Evolutionary conservation across 805 yeast genomes (phyloP).

Genomic region (Ogataea corticis): DNA sequence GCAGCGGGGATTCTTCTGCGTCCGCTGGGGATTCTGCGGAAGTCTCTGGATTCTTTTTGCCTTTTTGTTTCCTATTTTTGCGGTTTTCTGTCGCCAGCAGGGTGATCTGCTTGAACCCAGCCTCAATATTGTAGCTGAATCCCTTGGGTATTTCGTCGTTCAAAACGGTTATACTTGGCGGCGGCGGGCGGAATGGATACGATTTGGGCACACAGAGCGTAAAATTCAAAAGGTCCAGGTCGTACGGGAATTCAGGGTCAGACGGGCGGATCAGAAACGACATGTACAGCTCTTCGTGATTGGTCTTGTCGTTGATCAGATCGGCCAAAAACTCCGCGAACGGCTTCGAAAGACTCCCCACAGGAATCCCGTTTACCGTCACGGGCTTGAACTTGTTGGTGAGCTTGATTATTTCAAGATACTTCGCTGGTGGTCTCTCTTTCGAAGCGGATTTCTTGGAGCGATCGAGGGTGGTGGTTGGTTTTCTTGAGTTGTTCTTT

Average conservation of each 20-base stretch:
- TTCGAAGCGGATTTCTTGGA: slow-evolving; percentile 1
- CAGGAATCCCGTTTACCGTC: slow-evolving; percentile 34
- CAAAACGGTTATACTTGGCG: slow-evolving; percentile 55
- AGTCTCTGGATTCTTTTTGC: slow-evolving; percentile 7
- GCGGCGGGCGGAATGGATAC: slow-evolving; percentile 47
- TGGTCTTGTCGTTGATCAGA: slow-evolving; percentile 14
- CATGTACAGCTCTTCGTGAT: slow-evolving; percentile 36
- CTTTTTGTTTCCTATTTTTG: slow-evolving; percentile 19
- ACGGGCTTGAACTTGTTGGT: slow-evolving; percentile 23
- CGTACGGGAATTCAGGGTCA: slow-evolving; percentile 76
- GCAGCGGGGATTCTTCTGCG: slow-evolving; percentile 21
- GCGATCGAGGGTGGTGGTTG: background rate
- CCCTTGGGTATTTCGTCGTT: slow-evolving; percentile 74
- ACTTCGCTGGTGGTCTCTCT: slow-evolving; percentile 14
- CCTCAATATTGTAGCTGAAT: slow-evolving; percentile 62
- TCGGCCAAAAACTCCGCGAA: slow-evolving; percentile 19
- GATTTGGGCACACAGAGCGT: slow-evolving; percentile 53
- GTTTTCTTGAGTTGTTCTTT: background rate
- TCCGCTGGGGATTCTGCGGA: slow-evolving; percentile 16
- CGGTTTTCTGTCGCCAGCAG: slow-evolving; percentile 37
- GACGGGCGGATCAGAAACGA: slow-evolving; percentile 53
- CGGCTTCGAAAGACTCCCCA: slow-evolving; percentile 19
- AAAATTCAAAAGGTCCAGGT: slow-evolving; percentile 51
- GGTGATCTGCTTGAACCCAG: slow-evolving; percentile 55
- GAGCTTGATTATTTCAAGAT: slow-evolving; percentile 26